Evolutionary conservation across 192 early-diverging fungal genomes (phyloP).

Genomic region (Entomortierella chlamydospora): DNA sequence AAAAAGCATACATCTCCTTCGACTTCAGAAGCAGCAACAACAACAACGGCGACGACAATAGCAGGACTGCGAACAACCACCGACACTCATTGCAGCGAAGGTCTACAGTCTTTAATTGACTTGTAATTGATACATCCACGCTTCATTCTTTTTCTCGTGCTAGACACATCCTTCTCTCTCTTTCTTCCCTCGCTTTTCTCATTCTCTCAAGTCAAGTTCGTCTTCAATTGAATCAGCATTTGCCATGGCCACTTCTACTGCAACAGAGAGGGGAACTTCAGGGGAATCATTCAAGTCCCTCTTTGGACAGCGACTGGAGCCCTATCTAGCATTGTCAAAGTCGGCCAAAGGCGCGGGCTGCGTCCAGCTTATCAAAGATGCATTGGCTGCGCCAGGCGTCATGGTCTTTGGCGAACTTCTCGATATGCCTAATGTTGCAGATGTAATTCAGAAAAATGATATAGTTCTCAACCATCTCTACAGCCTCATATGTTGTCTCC

Average conservation of each 20-base stretch:
- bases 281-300: slow-evolving; percentile 48
- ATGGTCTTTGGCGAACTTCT: slow-evolving; percentile 85
- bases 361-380: slow-evolving; percentile 79
- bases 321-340: slow-evolving; percentile 80
- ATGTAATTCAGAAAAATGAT: slow-evolving; percentile 59
- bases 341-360: slow-evolving; percentile 80
- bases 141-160: too few relatives aligned
- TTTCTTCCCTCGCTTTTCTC: too few relatives aligned
- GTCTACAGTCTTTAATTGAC: too few relatives aligned
- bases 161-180: too few relatives aligned
- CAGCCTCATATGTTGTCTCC: too few relatives aligned
- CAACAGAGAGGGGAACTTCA: slow-evolving; percentile 11
- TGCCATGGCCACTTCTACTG: slow-evolving; percentile 8
- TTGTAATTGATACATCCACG: too few relatives aligned
- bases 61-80: too few relatives aligned
- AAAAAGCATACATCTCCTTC: too few relatives aligned
- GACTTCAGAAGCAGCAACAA: too few relatives aligned
- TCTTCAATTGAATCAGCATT: not conserved
- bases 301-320: slow-evolving; percentile 67
- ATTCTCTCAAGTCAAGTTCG: not conserved
- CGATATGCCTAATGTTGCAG: slow-evolving; percentile 73
- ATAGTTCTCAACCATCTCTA: not conserved
- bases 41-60: too few relatives aligned
- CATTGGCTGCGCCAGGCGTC: slow-evolving; percentile 73
- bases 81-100: too few relatives aligned